Evolutionary conservation across 768 basidiomycete genomes (phyloP), one percentile per base, ranked within the genome.

Genomic region (Rhodotorula babjevae): DNA sequence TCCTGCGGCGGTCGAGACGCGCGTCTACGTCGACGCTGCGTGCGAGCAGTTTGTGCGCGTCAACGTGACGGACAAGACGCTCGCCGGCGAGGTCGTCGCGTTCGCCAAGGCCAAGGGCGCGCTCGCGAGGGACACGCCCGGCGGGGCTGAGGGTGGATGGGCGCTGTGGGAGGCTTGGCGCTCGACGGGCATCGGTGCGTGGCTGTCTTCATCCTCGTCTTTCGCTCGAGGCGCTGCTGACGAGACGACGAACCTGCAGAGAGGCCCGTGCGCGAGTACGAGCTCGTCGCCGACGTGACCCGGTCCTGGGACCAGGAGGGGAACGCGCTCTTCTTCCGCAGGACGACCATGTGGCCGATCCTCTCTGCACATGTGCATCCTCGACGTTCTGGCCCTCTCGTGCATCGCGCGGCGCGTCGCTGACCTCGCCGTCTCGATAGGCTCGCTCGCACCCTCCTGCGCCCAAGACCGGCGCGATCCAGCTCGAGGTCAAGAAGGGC

Each of bases 121-220:
- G 67, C 80, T 95, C 29, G 36, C 27, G 33, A 47, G 69, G 65
- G 31, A 6, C 57, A 29, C 56, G 4, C 85, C 85, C 56, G 86
- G 84, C 81, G 82, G 81, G 16, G 87, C 85, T 10, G 80, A 78
- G 27, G 77, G 76, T 46, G 88, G 86, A 12, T 96, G 92, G 91
- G 92, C 93, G 85, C 80, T 98, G 42, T 94, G 86, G 80, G 95
- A 98, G 82, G 81, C 94, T 42, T 90, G 90, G 47, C 89, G 91
- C 74, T 91, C 93, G 78, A 89, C 93, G 79, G 93, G 93, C 69
- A 90, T 94, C 88, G 93, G 93, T 94, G 79, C 73, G 83, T 81
- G 40, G 56, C 25, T 49, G 27, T 33, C 46, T 25, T 18, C 27
- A 15, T 36, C 52, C 36, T 46, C 65, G 27, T 33, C 58, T 44